phyloP scores from a whole-genome alignment of 1,139 yeast genomes.

The Kazachstania sp. region DNA sequence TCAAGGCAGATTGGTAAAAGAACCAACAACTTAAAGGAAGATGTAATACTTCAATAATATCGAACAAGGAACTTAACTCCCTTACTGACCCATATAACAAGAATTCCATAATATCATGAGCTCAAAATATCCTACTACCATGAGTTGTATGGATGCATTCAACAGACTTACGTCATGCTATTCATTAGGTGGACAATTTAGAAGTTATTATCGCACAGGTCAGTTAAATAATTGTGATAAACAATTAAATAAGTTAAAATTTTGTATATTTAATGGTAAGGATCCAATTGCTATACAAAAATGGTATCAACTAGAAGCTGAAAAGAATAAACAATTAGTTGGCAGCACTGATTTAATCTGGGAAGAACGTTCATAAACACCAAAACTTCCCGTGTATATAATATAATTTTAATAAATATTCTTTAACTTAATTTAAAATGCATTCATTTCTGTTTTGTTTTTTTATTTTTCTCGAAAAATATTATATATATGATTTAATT shows the following conservation, averaged over 20 bases:
- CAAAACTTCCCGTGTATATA: not conserved
- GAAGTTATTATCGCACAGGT: conserved; percentile 77
- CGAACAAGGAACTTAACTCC: no score
- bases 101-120: conserved; percentile 1
- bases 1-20: no score
- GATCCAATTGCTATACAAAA: conserved; percentile 52
- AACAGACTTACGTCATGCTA: conserved; percentile 81
- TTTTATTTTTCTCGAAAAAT: not conserved
- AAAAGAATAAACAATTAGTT: conserved; percentile 45
- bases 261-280: conserved; percentile 56
- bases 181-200: conserved; percentile 80
- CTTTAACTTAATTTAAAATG: no score
- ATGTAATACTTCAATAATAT: not conserved
- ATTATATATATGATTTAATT: not conserved
- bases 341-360: conserved; percentile 83
- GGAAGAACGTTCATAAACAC: conserved; percentile 36
- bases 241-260: conserved; percentile 69
- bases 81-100: no score
- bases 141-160: conserved; percentile 72
- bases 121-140: conserved; percentile 34
- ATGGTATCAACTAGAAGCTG: conserved; percentile 56
- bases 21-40: no score
- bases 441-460: not conserved
- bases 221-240: conserved; percentile 60
- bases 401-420: not conserved